A percentile compares a stretch with the other conserved stretches of the same genome.
Conservation (phyloP, 1,284 basidiomycete species). For the Microbotryomycetes sp. region DNA sequence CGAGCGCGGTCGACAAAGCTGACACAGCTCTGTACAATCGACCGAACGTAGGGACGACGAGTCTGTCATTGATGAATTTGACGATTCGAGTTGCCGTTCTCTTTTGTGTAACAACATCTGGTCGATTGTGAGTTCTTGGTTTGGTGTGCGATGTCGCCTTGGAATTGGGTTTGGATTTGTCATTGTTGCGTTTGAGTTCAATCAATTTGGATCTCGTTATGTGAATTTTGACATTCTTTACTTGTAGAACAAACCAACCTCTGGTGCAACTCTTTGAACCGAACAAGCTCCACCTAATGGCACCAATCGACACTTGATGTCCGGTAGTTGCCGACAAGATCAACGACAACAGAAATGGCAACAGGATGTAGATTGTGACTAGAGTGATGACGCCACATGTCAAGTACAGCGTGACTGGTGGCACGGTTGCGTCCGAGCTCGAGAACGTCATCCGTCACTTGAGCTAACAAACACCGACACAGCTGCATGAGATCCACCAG, state of each 20-base stretch:
- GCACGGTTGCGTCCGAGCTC: too few relatives aligned
- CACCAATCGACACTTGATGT: background rate
- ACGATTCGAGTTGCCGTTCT: background rate
- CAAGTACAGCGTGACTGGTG: too few relatives aligned
- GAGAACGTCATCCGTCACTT: too few relatives aligned
- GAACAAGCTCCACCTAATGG: background rate
- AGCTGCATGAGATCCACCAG: too few relatives aligned
- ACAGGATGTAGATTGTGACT: background rate
- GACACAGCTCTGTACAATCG: background rate
- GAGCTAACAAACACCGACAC: too few relatives aligned
- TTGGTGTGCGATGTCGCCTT: background rate
- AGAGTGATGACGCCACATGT: background rate
- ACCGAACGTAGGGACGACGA: background rate
- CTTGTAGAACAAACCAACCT: conserved; percentile 7
- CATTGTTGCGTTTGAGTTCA: background rate
- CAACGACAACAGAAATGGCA: background rate
- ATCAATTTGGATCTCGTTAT: background rate
- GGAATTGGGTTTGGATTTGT: background rate
- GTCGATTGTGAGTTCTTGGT: background rate
- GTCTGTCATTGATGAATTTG: background rate
- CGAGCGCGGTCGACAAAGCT: background rate
- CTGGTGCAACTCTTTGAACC: background rate
- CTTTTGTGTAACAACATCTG: background rate
- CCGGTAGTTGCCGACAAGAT: background rate
- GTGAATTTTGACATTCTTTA: conserved; percentile 4